These are phyloP conservation scores for Nicotiana rustica DNA, from an alignment of 305 asterid species.

Conservation along the genomic window DNA sequence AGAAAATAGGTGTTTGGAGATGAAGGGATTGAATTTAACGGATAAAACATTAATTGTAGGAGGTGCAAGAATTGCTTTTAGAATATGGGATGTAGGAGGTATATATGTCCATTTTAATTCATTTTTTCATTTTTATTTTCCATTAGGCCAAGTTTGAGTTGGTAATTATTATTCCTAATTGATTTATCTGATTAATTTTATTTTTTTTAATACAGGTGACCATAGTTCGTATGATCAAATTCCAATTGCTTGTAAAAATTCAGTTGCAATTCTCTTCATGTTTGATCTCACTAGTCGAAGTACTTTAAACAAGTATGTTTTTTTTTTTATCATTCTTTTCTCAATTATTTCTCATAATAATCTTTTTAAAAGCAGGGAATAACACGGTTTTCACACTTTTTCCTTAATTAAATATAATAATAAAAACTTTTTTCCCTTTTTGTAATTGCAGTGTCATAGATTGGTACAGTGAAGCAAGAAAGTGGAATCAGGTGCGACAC, in stretches of 20 bases:
- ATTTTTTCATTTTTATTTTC: not conserved
- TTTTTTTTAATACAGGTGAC: constrained; percentile 58
- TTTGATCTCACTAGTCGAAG: constrained; percentile 82
- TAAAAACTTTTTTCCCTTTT: not conserved
- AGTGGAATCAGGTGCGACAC: constrained; percentile 82
- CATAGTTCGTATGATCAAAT: constrained; percentile 65
- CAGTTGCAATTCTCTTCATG: constrained; percentile 83
- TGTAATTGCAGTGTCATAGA: constrained; percentile 66
- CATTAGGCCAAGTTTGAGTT: not conserved
- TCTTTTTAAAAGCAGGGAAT: not conserved
- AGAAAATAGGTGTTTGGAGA: constrained; percentile 64
- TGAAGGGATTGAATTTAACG: constrained; percentile 78
- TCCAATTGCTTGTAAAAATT: constrained; percentile 87
- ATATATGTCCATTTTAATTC: not conserved
- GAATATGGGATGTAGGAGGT: constrained; percentile 94
- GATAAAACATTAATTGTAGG: constrained; percentile 61
- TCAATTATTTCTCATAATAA: not conserved
- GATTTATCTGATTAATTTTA: not conserved
- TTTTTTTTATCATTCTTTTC: too few relatives aligned
- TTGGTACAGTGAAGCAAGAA: constrained; percentile 85
- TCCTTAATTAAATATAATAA: too few relatives aligned
- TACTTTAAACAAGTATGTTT: constrained; percentile 48
- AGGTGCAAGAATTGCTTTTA: constrained; percentile 80
- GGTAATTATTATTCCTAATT: not conserved
- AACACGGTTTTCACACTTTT: not conserved